These are phyloP conservation scores for Chrysoporthe cubensis DNA, from an alignment of 2,329 filamentous ascomycete species.

Conservation along the genomic window DNA sequence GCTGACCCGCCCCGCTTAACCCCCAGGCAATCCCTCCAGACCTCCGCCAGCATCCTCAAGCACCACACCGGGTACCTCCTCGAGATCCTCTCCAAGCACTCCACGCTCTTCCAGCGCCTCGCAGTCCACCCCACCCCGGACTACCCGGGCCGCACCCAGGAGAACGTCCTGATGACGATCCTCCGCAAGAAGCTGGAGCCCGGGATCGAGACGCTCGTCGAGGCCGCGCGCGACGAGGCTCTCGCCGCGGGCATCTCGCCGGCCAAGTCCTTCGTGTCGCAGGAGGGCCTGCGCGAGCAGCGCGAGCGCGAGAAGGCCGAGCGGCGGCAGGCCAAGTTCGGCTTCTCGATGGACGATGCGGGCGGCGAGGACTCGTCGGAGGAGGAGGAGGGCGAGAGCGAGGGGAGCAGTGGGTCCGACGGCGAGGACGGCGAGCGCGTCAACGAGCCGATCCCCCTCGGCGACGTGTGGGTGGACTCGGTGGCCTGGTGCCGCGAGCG, in stretches of 20 bases:
- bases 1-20: neutral
- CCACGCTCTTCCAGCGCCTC: conserved; percentile 69
- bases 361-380: conserved; percentile 35
- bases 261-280: conserved; percentile 34
- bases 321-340: conserved; percentile 41
- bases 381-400: conserved; percentile 44
- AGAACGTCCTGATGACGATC: conserved; percentile 68
- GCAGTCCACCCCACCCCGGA: conserved; percentile 77
- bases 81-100: conserved; percentile 66
- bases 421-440: conserved; percentile 46
- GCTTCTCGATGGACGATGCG: conserved; percentile 35
- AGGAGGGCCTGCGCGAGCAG: conserved; percentile 60
- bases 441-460: conserved; percentile 40
- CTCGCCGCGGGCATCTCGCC: conserved; percentile 38
- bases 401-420: conserved; percentile 34
- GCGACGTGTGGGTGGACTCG: conserved; percentile 44
- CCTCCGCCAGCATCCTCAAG: conserved; percentile 72
- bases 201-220: conserved; percentile 73
- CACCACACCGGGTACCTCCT: conserved; percentile 71
- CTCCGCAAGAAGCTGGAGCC: conserved; percentile 85
- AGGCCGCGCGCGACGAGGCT: conserved; percentile 59
- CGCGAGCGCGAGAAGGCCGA: conserved; percentile 33
- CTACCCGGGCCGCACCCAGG: conserved; percentile 72
- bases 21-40: conserved; percentile 72
- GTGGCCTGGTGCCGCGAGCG: conserved; percentile 38